phyloP scores from a whole-genome alignment of 2,329 filamentous ascomycete species.

The Talaromyces sp. region DNA sequence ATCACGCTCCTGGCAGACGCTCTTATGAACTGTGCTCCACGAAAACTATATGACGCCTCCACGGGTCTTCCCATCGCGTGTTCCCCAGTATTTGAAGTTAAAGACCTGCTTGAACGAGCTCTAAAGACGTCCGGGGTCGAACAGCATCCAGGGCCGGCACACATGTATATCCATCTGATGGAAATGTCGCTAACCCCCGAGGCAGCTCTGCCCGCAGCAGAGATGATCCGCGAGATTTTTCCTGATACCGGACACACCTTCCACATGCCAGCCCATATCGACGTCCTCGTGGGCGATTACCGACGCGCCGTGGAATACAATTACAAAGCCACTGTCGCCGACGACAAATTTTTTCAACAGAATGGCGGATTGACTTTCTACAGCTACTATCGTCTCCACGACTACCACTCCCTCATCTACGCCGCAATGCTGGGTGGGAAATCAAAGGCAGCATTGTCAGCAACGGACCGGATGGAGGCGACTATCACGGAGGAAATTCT shows the following conservation, averaged over 20 bases:
- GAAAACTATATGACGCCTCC: slow-evolving; percentile 58
- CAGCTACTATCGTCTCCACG: slow-evolving; percentile 64
- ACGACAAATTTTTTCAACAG: slow-evolving; percentile 56
- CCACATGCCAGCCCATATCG: slow-evolving; percentile 71
- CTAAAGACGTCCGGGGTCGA: slow-evolving; percentile 45
- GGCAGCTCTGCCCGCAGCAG: slow-evolving; percentile 53
- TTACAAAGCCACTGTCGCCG: slow-evolving; percentile 56
- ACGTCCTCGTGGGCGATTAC: slow-evolving; percentile 66
- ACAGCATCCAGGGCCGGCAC: slow-evolving; percentile 63
- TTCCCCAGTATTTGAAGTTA: slow-evolving; percentile 54
- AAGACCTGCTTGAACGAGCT: slow-evolving; percentile 53
- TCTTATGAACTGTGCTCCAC: slow-evolving; percentile 60
- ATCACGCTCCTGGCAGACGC: slow-evolving; percentile 58
- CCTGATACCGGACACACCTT: slow-evolving; percentile 63
- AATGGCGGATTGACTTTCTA: slow-evolving; percentile 63
- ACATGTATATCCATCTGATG: slow-evolving; percentile 72
- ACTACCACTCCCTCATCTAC: slow-evolving; percentile 68
- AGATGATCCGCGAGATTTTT: slow-evolving; percentile 55
- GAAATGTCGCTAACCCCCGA: slow-evolving; percentile 67
- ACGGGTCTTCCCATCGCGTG: slow-evolving; percentile 52
- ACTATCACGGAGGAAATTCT: slow-evolving; percentile 58
- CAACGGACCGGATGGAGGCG: slow-evolving; percentile 50
- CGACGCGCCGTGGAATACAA: slow-evolving; percentile 59
- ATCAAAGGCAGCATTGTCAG: slow-evolving; percentile 53
- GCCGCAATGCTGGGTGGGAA: slow-evolving; percentile 67